Evolutionary conservation across 768 basidiomycete genomes (phyloP).

Genomic region (Rhizopogon rudus): DNA sequence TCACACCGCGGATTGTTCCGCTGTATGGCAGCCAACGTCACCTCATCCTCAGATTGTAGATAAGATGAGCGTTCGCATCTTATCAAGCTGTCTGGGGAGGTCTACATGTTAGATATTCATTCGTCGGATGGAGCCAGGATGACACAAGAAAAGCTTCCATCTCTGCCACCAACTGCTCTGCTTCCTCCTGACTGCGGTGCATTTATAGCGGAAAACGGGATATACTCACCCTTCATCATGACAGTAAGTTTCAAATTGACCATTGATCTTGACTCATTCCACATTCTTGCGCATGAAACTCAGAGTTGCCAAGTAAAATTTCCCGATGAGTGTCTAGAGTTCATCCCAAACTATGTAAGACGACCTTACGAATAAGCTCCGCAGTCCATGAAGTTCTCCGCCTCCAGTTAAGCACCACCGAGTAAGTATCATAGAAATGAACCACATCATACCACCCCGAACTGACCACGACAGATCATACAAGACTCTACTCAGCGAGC

Average conservation of each 20-base stretch:
- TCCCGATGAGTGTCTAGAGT: conserved; percentile 22
- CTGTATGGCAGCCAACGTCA: too few relatives aligned
- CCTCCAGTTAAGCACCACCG: conserved; percentile 23
- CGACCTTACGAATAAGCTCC: conserved; percentile 30
- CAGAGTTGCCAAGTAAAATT: conserved; percentile 14
- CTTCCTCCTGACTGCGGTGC: too few relatives aligned
- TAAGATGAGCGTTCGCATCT: too few relatives aligned
- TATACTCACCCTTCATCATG: not conserved
- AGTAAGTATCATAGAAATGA: conserved; percentile 20
- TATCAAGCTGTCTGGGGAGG: too few relatives aligned
- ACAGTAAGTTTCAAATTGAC: not conserved
- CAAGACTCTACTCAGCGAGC: conserved; percentile 31
- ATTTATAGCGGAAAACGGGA: too few relatives aligned
- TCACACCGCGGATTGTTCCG: too few relatives aligned
- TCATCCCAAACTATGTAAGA: conserved; percentile 28
- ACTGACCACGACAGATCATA: conserved; percentile 21
- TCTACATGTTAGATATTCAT: too few relatives aligned
- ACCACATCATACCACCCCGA: too few relatives aligned
- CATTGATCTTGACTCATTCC: not conserved
- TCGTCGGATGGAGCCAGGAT: too few relatives aligned
- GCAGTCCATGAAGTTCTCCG: conserved; percentile 35
- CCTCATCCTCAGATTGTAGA: too few relatives aligned
- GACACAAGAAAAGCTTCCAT: too few relatives aligned
- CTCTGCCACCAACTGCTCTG: too few relatives aligned
- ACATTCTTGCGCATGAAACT: conserved; percentile 6